These are phyloP conservation scores for Zasmidium angulare DNA, from an alignment of 2,329 filamentous ascomycete genomes.

Conservation along the genomic window DNA sequence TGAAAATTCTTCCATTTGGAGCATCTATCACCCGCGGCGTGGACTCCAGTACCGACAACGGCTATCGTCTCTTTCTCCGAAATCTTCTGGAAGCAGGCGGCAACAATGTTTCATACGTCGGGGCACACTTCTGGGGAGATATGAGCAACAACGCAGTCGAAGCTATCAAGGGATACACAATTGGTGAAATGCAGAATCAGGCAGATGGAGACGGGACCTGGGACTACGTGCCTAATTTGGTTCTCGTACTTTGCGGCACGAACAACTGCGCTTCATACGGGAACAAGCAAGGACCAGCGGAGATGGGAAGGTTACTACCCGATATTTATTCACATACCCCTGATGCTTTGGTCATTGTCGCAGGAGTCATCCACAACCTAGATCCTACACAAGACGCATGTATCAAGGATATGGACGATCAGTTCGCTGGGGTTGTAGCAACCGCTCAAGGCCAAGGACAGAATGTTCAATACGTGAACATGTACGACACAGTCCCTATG, in stretches of 20 bases:
- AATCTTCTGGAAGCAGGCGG: constrained; percentile 9
- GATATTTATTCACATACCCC: neutral
- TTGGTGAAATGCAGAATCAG: constrained; percentile 5
- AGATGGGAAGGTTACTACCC: neutral
- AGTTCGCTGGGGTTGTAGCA: constrained; percentile 2
- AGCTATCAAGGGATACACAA: constrained; percentile 4
- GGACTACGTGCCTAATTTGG: neutral
- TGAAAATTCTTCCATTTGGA: too few relatives aligned
- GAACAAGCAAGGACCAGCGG: neutral
- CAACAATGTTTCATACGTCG: constrained; percentile 8
- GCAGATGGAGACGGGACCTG: neutral
- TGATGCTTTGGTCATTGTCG: constrained; percentile 1
- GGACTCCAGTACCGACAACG: constrained; percentile 13
- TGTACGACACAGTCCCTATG: constrained; percentile 4
- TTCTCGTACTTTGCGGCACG: constrained; percentile 1
- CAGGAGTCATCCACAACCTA: constrained; percentile 1
- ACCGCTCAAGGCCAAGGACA: constrained; percentile 3
- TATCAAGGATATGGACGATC: neutral
- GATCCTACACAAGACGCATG: neutral
- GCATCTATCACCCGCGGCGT: constrained; percentile 43
- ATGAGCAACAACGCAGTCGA: constrained; percentile 13
- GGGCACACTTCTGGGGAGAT: constrained; percentile 7
- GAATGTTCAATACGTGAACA: constrained; percentile 6
- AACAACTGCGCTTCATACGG: too few relatives aligned
- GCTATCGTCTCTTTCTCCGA: constrained; percentile 10